phyloP scores from a whole-genome alignment of 148 eudicot genomes.

The Rhododendron molle region DNA sequence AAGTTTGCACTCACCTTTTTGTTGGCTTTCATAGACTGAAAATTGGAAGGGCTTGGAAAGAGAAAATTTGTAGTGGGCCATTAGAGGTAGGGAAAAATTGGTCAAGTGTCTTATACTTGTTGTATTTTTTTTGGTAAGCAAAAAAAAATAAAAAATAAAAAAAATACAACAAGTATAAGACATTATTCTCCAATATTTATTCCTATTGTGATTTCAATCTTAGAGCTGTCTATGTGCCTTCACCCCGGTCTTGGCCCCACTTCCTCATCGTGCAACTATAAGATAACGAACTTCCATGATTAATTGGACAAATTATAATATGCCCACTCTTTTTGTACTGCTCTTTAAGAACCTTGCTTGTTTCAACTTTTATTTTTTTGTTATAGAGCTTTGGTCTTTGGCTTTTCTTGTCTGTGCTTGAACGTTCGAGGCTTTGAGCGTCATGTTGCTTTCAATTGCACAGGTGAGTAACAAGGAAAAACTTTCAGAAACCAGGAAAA shows the following conservation, averaged over 20 bases:
- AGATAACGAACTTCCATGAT: background rate
- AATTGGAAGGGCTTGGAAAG: slow-evolving; percentile 21
- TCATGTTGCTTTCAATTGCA: slow-evolving; percentile 19
- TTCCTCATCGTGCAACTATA: background rate
- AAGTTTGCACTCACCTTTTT: background rate
- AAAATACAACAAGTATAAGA: too few relatives aligned
- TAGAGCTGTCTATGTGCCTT: background rate
- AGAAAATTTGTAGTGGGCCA: background rate
- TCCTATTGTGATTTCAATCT: background rate
- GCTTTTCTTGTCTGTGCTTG: slow-evolving; percentile 3
- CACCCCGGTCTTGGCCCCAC: background rate
- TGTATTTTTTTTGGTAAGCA: too few relatives aligned
- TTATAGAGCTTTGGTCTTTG: background rate
- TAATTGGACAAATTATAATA: background rate
- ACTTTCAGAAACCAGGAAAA: slow-evolving; percentile 23
- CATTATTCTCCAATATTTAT: background rate
- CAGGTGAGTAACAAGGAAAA: slow-evolving; percentile 37
- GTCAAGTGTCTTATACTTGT: background rate
- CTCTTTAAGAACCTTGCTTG: background rate
- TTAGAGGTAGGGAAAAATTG: background rate
- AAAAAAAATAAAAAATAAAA: too few relatives aligned
- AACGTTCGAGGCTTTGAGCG: slow-evolving; percentile 10
- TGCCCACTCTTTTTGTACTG: background rate
- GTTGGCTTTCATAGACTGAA: slow-evolving; percentile 16
- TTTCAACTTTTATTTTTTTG: background rate